phyloP scores from a whole-genome alignment of 352 stramenopile genomes.

The Phytophthora rubi region DNA sequence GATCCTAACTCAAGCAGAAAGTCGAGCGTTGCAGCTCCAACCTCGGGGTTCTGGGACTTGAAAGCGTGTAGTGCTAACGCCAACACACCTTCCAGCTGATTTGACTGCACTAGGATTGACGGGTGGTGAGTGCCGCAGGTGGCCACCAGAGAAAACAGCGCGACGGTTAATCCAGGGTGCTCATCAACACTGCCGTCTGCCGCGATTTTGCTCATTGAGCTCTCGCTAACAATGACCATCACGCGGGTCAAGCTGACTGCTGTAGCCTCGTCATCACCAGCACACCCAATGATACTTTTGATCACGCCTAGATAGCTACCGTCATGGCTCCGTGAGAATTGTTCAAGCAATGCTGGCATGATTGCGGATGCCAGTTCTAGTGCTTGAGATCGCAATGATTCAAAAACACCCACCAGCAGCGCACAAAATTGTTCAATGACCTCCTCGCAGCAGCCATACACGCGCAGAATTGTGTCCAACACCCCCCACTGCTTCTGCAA shows the following conservation, averaged over 20 bases:
- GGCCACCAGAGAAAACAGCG: slow-evolving; percentile 67
- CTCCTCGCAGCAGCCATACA: slow-evolving; percentile 62
- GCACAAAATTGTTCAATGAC: slow-evolving; percentile 63
- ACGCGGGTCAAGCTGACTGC: slow-evolving; percentile 69
- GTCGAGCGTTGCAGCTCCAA: slow-evolving; percentile 58
- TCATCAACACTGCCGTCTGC: slow-evolving; percentile 57
- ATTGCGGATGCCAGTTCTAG: slow-evolving; percentile 67
- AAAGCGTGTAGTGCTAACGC: slow-evolving; percentile 66
- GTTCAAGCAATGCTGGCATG: slow-evolving; percentile 65
- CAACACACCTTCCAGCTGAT: slow-evolving; percentile 70
- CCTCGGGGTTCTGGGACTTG: slow-evolving; percentile 71
- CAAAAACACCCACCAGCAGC: slow-evolving; percentile 65
- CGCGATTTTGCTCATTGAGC: slow-evolving; percentile 62
- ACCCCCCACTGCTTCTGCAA: slow-evolving; percentile 66
- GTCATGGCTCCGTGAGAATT: slow-evolving; percentile 66
- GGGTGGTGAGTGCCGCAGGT: slow-evolving; percentile 61
- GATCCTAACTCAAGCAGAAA: slow-evolving; percentile 72
- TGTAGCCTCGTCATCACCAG: slow-evolving; percentile 65
- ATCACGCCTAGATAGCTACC: slow-evolving; percentile 73
- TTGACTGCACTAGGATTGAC: slow-evolving; percentile 70
- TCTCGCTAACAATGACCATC: slow-evolving; percentile 65
- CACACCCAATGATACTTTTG: slow-evolving; percentile 69
- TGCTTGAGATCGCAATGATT: slow-evolving; percentile 65
- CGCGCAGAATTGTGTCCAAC: slow-evolving; percentile 56
- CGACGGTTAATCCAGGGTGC: slow-evolving; percentile 51